These are phyloP conservation scores for Chimonanthus salicifolius DNA, from an alignment of 164 flowering plant species.

Conservation along the genomic window DNA sequence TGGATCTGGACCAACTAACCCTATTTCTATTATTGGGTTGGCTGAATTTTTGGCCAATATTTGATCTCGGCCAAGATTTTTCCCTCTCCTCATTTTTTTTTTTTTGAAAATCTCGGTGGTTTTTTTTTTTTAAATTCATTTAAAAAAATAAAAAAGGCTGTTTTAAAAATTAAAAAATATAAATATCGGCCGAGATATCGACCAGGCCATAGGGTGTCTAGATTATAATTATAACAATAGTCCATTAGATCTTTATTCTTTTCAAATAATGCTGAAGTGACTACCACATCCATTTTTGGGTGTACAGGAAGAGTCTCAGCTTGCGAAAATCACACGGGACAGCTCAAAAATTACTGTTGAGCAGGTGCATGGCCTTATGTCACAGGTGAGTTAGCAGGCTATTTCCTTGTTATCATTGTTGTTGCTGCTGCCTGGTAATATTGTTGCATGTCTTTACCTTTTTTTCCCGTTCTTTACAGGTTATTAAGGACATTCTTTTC, in stretches of 20 bases:
- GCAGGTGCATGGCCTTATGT: slow-evolving; percentile 99
- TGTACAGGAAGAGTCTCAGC: slow-evolving; percentile 82
- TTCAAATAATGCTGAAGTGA: background rate
- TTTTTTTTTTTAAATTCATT: too few relatives aligned
- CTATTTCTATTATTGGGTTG: too few relatives aligned
- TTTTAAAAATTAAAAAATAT: too few relatives aligned
- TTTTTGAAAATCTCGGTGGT: too few relatives aligned
- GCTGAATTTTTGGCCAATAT: too few relatives aligned
- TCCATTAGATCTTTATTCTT: background rate
- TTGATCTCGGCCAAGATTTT: too few relatives aligned
- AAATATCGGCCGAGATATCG: too few relatives aligned
- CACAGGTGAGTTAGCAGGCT: slow-evolving; percentile 53
- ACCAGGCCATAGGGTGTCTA: too few relatives aligned
- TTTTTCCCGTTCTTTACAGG: slow-evolving; percentile 37
- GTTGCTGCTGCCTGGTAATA: background rate
- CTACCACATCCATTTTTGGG: background rate
- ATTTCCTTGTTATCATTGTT: background rate
- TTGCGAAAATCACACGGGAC: slow-evolving; percentile 91
- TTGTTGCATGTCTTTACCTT: background rate
- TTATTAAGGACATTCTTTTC: slow-evolving; percentile 91
- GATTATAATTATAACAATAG: too few relatives aligned
- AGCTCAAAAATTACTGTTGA: slow-evolving; percentile 98
- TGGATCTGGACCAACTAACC: too few relatives aligned
- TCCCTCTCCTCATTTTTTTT: too few relatives aligned
- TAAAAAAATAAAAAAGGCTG: too few relatives aligned